These are phyloP conservation scores for Proliferodiscus dingleyae DNA, from an alignment of 2,329 filamentous ascomycete species.

Conservation along the genomic window DNA sequence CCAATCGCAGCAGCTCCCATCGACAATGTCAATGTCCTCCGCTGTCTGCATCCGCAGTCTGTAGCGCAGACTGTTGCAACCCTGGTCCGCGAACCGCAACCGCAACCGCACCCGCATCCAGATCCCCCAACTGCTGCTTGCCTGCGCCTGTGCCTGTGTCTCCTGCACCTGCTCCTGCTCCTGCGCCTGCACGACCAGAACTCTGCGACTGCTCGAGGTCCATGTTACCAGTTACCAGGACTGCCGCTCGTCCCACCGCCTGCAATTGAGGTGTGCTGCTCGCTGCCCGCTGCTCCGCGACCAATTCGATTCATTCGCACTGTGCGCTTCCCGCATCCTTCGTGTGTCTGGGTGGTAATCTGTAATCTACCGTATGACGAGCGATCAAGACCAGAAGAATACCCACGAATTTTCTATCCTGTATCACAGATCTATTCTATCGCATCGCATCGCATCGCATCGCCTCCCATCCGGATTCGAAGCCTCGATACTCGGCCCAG, in stretches of 20 bases:
- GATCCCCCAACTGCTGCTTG: no score
- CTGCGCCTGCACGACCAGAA: background rate
- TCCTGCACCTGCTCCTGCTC: slow-evolving; percentile 12
- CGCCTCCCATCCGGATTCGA: no score
- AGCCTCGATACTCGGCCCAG: no score
- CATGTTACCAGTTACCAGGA: slow-evolving; percentile 7
- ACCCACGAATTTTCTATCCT: background rate
- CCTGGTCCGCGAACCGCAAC: background rate
- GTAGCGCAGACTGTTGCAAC: slow-evolving; percentile 15
- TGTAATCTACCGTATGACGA: background rate
- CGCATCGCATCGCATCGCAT: no score
- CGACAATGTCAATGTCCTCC: slow-evolving; percentile 4
- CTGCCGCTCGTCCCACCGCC: slow-evolving; percentile 6
- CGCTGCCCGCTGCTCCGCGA: background rate
- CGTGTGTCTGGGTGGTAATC: slow-evolving; percentile 6
- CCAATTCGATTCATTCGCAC: slow-evolving; percentile 2
- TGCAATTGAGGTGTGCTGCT: slow-evolving; percentile 15
- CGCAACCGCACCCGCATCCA: slow-evolving; percentile 3
- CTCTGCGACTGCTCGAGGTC: slow-evolving; percentile 12
- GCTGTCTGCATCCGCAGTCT: slow-evolving; percentile 6
- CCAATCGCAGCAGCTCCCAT: background rate
- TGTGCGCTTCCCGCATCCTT: slow-evolving; percentile 6
- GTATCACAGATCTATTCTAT: background rate
- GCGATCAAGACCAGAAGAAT: background rate
- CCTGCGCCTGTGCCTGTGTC: no score